Percentiles rank a stretch among this genome's conserved stretches.
phyloP scores from a whole-genome alignment of 2,329 filamentous ascomycete species.

The Cladosporium colombiae region DNA sequence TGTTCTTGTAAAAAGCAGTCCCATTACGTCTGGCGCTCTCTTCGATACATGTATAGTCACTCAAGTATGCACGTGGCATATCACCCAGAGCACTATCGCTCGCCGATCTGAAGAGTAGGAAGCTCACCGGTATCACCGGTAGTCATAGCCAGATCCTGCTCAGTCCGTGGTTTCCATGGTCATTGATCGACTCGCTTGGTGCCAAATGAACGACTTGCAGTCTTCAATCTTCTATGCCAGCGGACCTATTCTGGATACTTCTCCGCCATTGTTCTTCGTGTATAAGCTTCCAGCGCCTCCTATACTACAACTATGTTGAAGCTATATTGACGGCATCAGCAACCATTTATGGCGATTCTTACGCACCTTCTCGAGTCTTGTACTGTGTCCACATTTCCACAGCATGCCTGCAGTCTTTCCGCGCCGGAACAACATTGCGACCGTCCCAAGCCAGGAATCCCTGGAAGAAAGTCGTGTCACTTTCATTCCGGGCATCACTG shows the following conservation, averaged over 20 bases:
- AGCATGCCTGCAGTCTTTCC: neutral
- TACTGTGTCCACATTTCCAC: neutral
- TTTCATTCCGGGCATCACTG: slow-evolving; percentile 30
- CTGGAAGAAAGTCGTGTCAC: slow-evolving; percentile 29
- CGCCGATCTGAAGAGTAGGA: neutral
- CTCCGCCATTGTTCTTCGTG: neutral
- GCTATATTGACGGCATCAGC: neutral
- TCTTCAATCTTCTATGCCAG: neutral
- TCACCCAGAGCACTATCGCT: neutral
- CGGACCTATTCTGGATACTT: neutral
- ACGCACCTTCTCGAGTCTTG: neutral
- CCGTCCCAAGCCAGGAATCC: slow-evolving; percentile 22
- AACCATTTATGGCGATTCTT: neutral
- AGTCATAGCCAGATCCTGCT: neutral
- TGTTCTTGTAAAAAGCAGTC: neutral
- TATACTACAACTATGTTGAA: neutral
- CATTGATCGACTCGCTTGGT: neutral
- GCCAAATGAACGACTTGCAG: neutral
- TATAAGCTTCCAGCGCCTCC: neutral
- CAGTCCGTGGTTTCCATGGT: neutral
- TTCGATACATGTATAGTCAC: neutral
- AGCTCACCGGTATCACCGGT: neutral
- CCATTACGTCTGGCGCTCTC: neutral
- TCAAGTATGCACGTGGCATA: neutral
- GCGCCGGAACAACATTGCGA: neutral